Evolutionary conservation across 306 rosid species (phyloP).

Genomic region (Dalbergia oliveri): DNA sequence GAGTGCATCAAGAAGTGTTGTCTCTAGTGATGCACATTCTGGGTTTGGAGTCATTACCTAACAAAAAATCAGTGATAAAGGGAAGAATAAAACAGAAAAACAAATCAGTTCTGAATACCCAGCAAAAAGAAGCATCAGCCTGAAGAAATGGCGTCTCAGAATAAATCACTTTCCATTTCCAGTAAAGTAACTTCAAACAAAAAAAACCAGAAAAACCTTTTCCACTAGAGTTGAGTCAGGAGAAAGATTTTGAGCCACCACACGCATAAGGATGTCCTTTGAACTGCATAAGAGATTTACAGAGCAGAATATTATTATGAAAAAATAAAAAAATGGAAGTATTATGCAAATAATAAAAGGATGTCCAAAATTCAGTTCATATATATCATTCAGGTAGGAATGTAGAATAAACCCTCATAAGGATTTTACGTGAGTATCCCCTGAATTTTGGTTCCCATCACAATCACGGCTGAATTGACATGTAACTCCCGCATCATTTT

Average conservation of each 20-base stretch:
- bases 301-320: conserved; percentile 5
- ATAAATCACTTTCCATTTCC: conserved; percentile 62
- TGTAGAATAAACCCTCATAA: conserved; percentile 22
- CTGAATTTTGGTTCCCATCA: conserved; percentile 73
- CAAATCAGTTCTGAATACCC: conserved; percentile 8
- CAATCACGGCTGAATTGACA: conserved; percentile 77
- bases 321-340: not conserved
- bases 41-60: conserved; percentile 98
- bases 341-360: conserved; percentile 36
- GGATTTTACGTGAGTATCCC: conserved; percentile 89
- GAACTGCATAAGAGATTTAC: conserved; percentile 68
- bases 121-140: conserved; percentile 34
- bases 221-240: conserved; percentile 86
- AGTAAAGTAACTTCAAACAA: conserved; percentile 50
- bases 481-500: conserved; percentile 85
- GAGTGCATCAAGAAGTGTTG: conserved; percentile 91
- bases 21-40: conserved; percentile 78
- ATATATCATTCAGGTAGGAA: conserved; percentile 15
- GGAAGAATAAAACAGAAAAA: conserved; percentile 16
- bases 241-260: conserved; percentile 83
- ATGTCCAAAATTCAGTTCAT: conserved; percentile 23
- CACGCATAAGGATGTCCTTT: conserved; percentile 95
- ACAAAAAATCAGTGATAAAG: conserved; percentile 22
- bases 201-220: conserved; percentile 58
- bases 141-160: conserved; percentile 42